phyloP scores from a whole-genome alignment of 345 rosid genomes.

The Brassica nigra region DNA sequence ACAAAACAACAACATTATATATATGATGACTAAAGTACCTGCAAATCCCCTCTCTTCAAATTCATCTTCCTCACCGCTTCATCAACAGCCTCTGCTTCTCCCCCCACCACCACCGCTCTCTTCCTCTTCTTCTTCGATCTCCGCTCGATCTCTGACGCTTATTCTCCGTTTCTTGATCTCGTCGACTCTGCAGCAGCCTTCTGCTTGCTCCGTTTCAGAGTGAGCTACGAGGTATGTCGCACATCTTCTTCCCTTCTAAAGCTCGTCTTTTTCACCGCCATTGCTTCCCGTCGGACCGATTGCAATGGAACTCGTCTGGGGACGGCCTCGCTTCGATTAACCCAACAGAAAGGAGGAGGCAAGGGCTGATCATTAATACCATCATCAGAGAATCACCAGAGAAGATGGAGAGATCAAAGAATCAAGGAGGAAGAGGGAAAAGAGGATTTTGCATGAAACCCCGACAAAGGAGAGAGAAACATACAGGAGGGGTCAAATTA shows the following conservation, averaged over 20 bases:
- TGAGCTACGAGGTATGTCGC: neutral
- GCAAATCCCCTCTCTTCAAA: neutral
- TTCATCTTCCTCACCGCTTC: neutral
- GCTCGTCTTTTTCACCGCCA: neutral
- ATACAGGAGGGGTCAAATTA: too few relatives aligned
- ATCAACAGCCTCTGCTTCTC: neutral
- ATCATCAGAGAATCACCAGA: too few relatives aligned
- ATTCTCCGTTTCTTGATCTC: neutral
- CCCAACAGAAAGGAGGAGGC: too few relatives aligned
- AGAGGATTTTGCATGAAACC: too few relatives aligned
- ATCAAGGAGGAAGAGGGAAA: too few relatives aligned
- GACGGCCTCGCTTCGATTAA: neutral
- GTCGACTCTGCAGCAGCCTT: neutral
- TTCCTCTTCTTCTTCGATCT: neutral
- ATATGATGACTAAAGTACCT: too few relatives aligned
- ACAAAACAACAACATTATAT: too few relatives aligned
- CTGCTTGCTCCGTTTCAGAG: neutral
- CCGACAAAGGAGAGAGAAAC: too few relatives aligned
- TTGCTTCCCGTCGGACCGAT: neutral
- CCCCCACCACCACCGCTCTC: neutral
- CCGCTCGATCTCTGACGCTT: neutral
- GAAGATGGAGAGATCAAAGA: too few relatives aligned
- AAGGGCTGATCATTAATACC: too few relatives aligned
- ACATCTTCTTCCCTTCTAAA: neutral
- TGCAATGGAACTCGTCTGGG: neutral